Conservation (phyloP, 371 early-diverging fungal species). For the Rhizoclosmatium hyalinum region DNA sequence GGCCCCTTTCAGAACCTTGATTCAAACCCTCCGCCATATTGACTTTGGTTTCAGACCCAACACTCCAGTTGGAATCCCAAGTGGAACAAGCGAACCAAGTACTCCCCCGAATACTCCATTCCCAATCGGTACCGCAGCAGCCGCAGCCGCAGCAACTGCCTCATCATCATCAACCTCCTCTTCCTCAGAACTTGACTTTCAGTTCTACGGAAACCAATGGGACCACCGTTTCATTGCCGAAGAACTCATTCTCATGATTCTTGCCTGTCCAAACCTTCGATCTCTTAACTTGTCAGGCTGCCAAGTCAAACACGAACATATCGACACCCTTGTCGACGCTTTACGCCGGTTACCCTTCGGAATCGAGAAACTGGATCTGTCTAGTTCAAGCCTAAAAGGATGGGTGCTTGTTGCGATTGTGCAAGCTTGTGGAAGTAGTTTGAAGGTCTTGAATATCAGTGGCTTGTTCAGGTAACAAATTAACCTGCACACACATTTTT, state of each 20-base stretch:
- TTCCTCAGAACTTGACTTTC: neutral
- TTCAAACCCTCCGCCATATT: neutral
- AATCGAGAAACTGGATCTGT: constrained; percentile 1
- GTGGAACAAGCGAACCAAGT: neutral
- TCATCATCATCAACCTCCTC: neutral
- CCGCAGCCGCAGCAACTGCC: neutral
- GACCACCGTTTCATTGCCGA: constrained; percentile 18
- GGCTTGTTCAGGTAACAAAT: constrained; percentile 11
- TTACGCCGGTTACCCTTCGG: neutral
- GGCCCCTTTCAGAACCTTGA: constrained; percentile 1
- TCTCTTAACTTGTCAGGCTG: constrained; percentile 21
- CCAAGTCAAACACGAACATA: constrained; percentile 8
- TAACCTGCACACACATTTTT: too few species aligned
- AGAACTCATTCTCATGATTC: constrained; percentile 4
- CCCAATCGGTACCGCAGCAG: neutral
- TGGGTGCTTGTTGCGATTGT: constrained; percentile 1
- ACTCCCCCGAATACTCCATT: constrained; percentile 12
- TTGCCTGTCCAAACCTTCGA: neutral
- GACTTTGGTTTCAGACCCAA: constrained; percentile 11
- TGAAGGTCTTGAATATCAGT: constrained; percentile 19
- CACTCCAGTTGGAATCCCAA: neutral
- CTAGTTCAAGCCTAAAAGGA: constrained; percentile 12
- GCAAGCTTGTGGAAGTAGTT: neutral
- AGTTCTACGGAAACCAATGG: constrained; percentile 16
- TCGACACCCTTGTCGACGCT: neutral